A percentile compares a stretch with the other conserved stretches of the same genome.
Conservation (phyloP, 768 basidiomycete species). For the Pisolithus microcarpus region DNA sequence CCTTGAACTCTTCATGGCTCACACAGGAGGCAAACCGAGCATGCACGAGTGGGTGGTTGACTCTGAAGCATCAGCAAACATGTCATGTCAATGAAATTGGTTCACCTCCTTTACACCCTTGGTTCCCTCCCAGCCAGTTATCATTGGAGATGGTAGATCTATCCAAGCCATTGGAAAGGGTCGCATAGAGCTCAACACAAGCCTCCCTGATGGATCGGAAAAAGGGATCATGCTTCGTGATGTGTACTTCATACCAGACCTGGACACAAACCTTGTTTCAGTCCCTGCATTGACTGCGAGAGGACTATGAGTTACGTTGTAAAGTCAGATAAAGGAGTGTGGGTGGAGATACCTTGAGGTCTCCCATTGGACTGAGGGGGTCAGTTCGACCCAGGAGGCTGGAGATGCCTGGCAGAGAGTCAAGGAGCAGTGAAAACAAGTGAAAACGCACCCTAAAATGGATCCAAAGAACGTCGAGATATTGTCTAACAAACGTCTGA, state of each 20-base stretch:
- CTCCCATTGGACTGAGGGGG: no score
- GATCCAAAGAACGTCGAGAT: no score
- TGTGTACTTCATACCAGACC: conserved; percentile 2
- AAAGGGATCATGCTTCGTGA: conserved; percentile 1
- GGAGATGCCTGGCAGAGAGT: no score
- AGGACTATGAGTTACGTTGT: background rate
- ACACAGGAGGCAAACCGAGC: background rate
- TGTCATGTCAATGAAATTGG: background rate
- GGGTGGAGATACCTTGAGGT: no score
- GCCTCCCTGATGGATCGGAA: background rate
- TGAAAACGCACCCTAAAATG: no score
- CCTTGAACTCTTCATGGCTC: conserved; percentile 1
- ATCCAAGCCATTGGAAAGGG: conserved; percentile 2
- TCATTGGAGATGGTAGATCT: background rate
- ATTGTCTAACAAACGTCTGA: no score
- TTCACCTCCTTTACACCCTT: background rate
- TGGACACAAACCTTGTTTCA: conserved; percentile 13
- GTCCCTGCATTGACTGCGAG: conserved; percentile 7
- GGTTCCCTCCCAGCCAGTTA: background rate
- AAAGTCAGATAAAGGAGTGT: no score
- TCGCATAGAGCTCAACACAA: background rate
- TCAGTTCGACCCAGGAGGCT: no score
- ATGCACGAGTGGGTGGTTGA: no score
- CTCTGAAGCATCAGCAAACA: background rate
- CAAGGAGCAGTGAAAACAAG: no score